phyloP scores from a whole-genome alignment of 495 filamentous ascomycete genomes.

The Hyaloscypha bicolor region DNA sequence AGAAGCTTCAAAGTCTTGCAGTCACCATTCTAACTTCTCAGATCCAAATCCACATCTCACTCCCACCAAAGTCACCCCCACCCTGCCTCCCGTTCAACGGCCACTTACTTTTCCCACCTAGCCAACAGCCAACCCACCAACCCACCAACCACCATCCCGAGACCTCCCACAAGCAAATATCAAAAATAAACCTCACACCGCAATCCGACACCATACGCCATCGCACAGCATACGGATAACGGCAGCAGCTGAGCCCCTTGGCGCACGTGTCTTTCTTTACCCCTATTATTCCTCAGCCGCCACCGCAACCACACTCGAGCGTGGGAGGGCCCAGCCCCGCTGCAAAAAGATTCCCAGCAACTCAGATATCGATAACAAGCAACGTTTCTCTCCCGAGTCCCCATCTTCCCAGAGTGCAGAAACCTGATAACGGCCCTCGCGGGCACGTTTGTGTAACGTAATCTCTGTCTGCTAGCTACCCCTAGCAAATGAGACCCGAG shows the following conservation, averaged over 20 bases:
- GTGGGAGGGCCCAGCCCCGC: too few relatives aligned
- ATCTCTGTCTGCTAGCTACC: not conserved
- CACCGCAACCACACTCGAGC: not conserved
- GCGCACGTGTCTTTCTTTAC: not conserved
- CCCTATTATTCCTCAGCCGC: not conserved
- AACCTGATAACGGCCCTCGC: not conserved
- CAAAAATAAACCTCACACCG: not conserved
- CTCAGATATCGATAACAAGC: slow-evolving; percentile 1
- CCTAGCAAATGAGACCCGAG: not conserved
- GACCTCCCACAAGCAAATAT: slow-evolving; percentile 1
- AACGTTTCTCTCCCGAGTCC: not conserved
- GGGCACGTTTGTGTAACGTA: not conserved
- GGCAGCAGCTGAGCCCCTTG: not conserved
- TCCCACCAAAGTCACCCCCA: not conserved
- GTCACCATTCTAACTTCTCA: too few relatives aligned
- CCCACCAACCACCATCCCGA: not conserved
- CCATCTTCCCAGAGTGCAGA: not conserved
- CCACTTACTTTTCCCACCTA: not conserved
- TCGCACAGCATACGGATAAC: not conserved
- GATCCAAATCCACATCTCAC: not conserved
- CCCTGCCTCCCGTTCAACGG: not conserved
- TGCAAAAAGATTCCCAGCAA: not conserved
- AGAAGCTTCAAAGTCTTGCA: not conserved
- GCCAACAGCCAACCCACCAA: too few relatives aligned
- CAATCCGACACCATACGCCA: not conserved